These are phyloP conservation scores for Sclerotinia borealis DNA, from an alignment of 2,329 filamentous ascomycete species.

Conservation along the genomic window DNA sequence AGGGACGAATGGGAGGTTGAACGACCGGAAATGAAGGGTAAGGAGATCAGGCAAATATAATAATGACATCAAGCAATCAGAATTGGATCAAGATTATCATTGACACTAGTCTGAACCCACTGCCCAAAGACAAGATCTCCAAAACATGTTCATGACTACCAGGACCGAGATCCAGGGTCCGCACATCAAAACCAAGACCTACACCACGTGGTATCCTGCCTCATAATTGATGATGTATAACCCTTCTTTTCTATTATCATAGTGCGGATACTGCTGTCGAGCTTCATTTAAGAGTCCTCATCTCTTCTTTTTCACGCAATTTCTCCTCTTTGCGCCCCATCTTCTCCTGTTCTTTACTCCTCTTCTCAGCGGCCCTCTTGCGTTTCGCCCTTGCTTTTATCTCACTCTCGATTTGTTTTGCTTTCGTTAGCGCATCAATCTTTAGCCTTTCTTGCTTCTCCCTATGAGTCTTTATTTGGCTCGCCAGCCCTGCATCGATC, in stretches of 20 bases:
- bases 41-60: slow-evolving; percentile 54
- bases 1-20: slow-evolving; percentile 93
- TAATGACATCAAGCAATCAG: slow-evolving; percentile 1
- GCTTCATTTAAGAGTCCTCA: background rate
- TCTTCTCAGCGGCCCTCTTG: background rate
- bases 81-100: background rate
- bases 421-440: background rate
- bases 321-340: background rate
- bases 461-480: background rate
- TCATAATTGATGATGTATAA: background rate
- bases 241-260: background rate
- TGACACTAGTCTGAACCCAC: background rate
- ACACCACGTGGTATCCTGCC: background rate
- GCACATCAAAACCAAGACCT: background rate
- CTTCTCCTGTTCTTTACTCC: background rate
- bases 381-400: background rate
- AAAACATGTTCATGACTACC: background rate
- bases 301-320: too few species aligned
- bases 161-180: background rate
- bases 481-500: background rate
- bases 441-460: slow-evolving; percentile 2
- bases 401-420: background rate
- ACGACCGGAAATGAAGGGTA: slow-evolving; percentile 81
- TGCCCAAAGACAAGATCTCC: background rate
- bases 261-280: too few species aligned